Evolutionary conservation across 805 yeast species (phyloP), one percentile per base, ranked within the genome.

Genomic region (Kazachstania taianensis): DNA sequence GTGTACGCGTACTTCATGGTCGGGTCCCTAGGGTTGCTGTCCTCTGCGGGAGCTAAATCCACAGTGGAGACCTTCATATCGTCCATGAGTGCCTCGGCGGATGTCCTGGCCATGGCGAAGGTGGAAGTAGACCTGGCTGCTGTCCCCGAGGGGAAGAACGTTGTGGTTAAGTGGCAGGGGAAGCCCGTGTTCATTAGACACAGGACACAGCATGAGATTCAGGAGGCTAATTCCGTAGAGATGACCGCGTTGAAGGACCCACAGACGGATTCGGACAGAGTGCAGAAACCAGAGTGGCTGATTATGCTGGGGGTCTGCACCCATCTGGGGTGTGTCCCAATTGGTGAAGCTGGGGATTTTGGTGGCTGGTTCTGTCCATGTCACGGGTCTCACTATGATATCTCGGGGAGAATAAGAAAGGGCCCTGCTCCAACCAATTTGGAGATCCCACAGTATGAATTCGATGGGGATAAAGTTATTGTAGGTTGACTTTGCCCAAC

Each of bases 351-450:
- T 50, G 99, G 99, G 70, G 99, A 92, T 67, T 92, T 75, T 55
- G 97, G 96, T 64, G 99, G 99, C 64, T 92, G 99, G 99, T 92
- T 92, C 89, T 92, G 98, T 69, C 98, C 99, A 49, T 92, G 98
- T 73, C 99, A 94, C 75, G 99, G 98, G 76, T 89, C 97, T 61
- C 98, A 94, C 68, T 92, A 92, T 69, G 98, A 92, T 70, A 94
- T 94, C 70, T 87, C 96, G 46, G 99, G 99, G 66, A 89, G 99
- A 80, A 89, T 92, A 63, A 85, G 99, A 79, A 89, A 78, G 72
- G 99, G 99, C 54, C 99, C 99, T 54, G 99, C 99, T 62, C 99
- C 99, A 60, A 76, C 85, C 66, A 92, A 92, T 75, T 77, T 92
- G 72, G 98, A 92, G 73, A 73, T 92, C 55, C 99, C 99, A 54